Conservation (phyloP, 2,329 filamentous ascomycete species). For the Paraphoma chrysanthemicola region DNA sequence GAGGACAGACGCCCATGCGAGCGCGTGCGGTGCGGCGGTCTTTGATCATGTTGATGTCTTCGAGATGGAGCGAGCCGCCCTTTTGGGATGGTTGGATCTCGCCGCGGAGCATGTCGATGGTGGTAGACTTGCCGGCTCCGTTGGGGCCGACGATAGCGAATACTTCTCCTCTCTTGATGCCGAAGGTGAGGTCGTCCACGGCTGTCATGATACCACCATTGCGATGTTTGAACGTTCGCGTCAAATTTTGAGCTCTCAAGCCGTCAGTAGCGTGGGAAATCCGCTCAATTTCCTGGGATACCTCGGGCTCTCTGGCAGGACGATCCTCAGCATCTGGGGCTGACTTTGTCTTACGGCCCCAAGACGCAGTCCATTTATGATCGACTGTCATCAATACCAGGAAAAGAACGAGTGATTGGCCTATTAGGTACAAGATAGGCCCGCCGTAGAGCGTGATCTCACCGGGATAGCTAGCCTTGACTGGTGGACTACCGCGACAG, state of each 20-base stretch:
- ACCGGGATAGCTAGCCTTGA: conserved; percentile 71
- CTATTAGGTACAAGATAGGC: conserved; percentile 78
- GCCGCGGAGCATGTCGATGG: conserved; percentile 82
- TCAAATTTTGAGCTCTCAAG: conserved; percentile 77
- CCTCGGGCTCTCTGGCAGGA: conserved; percentile 52
- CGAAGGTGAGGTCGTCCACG: conserved; percentile 84
- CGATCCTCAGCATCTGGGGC: conserved; percentile 49
- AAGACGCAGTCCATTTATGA: conserved; percentile 62
- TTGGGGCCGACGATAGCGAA: conserved; percentile 89
- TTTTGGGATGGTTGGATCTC: conserved; percentile 72
- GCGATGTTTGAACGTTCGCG: conserved; percentile 70
- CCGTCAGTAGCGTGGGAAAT: conserved; percentile 73
- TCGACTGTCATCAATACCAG: conserved; percentile 77
- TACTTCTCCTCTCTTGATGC: conserved; percentile 76
- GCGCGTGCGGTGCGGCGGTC: conserved; percentile 72
- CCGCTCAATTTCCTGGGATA: conserved; percentile 68
- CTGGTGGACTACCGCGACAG: conserved; percentile 67
- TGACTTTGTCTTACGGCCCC: conserved; percentile 26
- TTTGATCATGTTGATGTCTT: conserved; percentile 72
- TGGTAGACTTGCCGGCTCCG: conserved; percentile 87
- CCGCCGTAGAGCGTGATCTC: conserved; percentile 77
- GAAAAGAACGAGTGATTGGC: conserved; percentile 75
- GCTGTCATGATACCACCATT: conserved; percentile 64
- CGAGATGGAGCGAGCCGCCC: conserved; percentile 78
- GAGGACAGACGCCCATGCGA: conserved; percentile 84